Evolutionary conservation across 371 early-diverging fungal genomes (phyloP), one percentile per base, ranked within the genome.

Genomic region (Lichtheimia ornata): DNA sequence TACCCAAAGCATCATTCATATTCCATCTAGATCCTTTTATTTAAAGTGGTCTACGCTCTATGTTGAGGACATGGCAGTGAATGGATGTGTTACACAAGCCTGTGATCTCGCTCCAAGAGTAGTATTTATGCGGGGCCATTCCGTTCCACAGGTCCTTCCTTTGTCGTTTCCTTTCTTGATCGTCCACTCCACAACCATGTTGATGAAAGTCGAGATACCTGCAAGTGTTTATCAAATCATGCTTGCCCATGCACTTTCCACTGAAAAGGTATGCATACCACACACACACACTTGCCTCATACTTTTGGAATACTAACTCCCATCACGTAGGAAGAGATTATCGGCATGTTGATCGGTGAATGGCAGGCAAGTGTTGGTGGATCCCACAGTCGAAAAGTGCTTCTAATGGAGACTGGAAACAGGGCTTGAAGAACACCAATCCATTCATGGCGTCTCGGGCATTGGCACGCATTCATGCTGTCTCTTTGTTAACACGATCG

Each of bases 261-360:
- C 84, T 1, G 85, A 85, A 73, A 82, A 85, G 53, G 85, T 83
- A 71, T 51, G 12, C 2, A 0, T 35, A 35, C 9, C 11, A 9
- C 35, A 11, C 11, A 30, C 30, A 11, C 35, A 11, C 9, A 35
- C 11, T 11, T 9, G 5, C 1, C n/a, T n/a, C n/a, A 35, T 9
- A 6, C 5, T 1, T 9, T 0, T n/a, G n/a, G n/a, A n/a, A 9
- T 9, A 35, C 35, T 35, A 11, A 35, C 35, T 1, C 35, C 11
- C n/a, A 24, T 56, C 18, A 50, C 43, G 0, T 35, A 85, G 83
- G 89, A 91, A 71, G 91, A 91, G 63, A 82, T 86, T 45, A 86
- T 88, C 59, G 86, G 88, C 11, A 80, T 91, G 81, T 77, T 91
- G 44, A 84, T 88, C 72, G 91, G 90, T 53, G 71, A 78, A 55